phyloP scores from a whole-genome alignment of 2,329 filamentous ascomycete genomes.

The Tolypocladium guangdongense region DNA sequence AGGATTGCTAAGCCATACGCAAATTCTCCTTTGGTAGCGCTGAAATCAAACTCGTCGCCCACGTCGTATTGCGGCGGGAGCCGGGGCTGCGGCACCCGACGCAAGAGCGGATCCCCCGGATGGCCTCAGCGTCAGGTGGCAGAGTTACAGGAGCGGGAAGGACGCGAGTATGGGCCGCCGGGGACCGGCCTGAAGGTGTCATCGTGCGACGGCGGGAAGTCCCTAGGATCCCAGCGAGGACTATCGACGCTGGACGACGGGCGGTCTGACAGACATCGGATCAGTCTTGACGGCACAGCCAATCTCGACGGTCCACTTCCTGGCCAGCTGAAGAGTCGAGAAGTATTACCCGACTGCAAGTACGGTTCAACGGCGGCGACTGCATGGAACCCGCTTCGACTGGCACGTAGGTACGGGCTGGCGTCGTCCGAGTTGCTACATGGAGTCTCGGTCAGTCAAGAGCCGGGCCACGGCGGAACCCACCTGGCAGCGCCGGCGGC shows the following conservation, averaged over 20 bases:
- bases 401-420: neutral
- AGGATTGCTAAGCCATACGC: neutral
- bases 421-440: neutral
- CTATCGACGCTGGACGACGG: neutral
- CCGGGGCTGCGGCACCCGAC: neutral
- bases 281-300: neutral
- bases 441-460: neutral
- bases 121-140: neutral
- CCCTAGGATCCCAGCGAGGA: neutral
- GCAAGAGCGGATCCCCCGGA: neutral
- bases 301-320: neutral
- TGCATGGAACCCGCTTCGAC: neutral
- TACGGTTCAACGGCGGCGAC: neutral
- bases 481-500: neutral
- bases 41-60: neutral
- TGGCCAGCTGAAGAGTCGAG: neutral
- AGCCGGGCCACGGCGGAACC: neutral
- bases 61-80: too few relatives aligned
- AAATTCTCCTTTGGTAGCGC: neutral
- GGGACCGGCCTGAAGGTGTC: neutral
- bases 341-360: neutral
- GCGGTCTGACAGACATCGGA: neutral
- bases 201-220: neutral
- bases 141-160: neutral
- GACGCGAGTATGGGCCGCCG: neutral